Conservation (phyloP, 208 protist species). For the Trypanosomatidae sp. region DNA sequence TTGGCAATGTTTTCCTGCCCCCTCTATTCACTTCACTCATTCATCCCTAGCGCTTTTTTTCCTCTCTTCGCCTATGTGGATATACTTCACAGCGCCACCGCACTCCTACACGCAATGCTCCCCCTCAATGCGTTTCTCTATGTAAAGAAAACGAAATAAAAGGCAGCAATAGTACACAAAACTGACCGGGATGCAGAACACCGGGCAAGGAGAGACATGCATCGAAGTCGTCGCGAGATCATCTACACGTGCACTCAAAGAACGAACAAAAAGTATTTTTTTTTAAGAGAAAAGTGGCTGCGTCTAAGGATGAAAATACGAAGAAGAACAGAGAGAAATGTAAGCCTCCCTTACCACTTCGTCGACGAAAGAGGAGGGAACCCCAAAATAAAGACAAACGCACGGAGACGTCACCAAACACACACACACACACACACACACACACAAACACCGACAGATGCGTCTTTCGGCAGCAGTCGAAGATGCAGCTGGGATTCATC, state of each 20-base stretch:
- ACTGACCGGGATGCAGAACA: not conserved
- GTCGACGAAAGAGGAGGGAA: conserved; percentile 11
- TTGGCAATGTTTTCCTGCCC: not conserved
- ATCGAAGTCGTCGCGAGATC: conserved; percentile 1
- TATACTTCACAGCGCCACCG: not conserved
- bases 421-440: conserved; percentile 8
- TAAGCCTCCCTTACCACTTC: not conserved
- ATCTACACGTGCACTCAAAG: not conserved
- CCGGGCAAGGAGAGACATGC: not conserved
- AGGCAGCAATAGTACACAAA: conserved; percentile 5
- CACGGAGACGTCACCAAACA: not conserved
- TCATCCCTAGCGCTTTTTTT: not conserved
- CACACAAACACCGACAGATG: not conserved
- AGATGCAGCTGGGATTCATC: too few species aligned
- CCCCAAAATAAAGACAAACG: not conserved
- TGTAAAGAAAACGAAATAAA: conserved; percentile 11
- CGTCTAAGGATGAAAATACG: conserved; percentile 2
- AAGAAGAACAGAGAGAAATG: not conserved
- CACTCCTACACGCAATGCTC: not conserved
- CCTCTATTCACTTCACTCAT: not conserved
- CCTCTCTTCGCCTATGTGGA: not conserved
- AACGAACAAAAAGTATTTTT: conserved; percentile 3
- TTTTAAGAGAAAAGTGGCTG: not conserved
- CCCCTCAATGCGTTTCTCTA: conserved; percentile 5
- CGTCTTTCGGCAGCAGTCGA: not conserved